Evolutionary conservation across 495 filamentous ascomycete species (phyloP).

Genomic region (Aeminium ludgeri): DNA sequence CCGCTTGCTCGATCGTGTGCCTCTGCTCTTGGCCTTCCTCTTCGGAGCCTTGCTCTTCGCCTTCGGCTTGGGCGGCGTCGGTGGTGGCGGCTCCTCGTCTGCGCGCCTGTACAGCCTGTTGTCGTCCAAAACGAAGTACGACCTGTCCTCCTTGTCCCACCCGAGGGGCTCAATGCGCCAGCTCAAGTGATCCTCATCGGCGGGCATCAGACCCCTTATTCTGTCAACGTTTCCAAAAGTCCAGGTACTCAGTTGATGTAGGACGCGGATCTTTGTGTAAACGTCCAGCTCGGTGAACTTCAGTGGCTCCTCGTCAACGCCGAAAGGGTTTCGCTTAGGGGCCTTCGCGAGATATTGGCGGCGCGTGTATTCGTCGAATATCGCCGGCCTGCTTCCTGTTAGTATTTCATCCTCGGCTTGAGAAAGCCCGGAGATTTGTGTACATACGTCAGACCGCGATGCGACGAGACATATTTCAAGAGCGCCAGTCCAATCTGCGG

Average conservation of each 20-base stretch:
- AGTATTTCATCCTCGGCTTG: constrained; percentile 1
- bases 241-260: constrained; percentile 85
- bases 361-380: constrained; percentile 88
- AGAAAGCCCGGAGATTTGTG: not conserved
- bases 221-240: constrained; percentile 71
- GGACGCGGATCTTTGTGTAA: constrained; percentile 69
- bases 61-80: constrained; percentile 47
- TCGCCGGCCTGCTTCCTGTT: constrained; percentile 42
- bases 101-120: constrained; percentile 78
- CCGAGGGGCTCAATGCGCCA: constrained; percentile 86
- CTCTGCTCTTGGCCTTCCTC: constrained; percentile 44
- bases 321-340: constrained; percentile 69
- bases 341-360: constrained; percentile 78
- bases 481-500: constrained; percentile 72
- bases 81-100: constrained; percentile 41
- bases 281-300: constrained; percentile 70
- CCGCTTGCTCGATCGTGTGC: constrained; percentile 54
- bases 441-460: constrained; percentile 75
- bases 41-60: constrained; percentile 33
- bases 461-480: constrained; percentile 84
- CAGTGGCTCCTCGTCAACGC: constrained; percentile 51
- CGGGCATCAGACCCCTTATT: constrained; percentile 71
- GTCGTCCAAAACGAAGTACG: constrained; percentile 84
- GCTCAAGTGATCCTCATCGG: constrained; percentile 52
- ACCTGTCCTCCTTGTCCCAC: constrained; percentile 68